Conservation (phyloP, 1,284 basidiomycete genomes). For the Malassezia vespertilionis region DNA sequence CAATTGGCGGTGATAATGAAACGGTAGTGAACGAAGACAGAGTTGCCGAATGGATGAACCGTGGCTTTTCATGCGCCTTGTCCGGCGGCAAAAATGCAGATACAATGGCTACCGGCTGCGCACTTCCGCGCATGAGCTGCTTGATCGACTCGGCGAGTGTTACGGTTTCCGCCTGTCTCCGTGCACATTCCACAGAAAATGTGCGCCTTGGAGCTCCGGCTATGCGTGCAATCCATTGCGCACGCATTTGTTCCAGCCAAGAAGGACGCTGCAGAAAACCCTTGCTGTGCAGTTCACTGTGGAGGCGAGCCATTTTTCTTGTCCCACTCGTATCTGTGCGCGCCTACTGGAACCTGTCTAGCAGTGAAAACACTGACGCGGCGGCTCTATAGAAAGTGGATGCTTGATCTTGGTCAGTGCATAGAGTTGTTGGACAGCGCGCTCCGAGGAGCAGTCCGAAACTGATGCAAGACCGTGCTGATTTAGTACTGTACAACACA, state of each 20-base stretch:
- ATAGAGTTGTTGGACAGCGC: no score
- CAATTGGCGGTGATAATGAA: conserved; percentile 17
- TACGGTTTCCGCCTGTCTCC: no score
- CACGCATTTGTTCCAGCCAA: no score
- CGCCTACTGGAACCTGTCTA: conserved; percentile 5
- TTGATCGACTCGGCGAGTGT: conserved; percentile 13
- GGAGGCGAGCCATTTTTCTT: no score
- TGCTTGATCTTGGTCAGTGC: conserved; percentile 4
- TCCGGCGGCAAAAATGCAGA: conserved; percentile 14
- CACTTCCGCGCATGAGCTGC: conserved; percentile 14
- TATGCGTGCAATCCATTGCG: no score
- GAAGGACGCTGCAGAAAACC: no score
- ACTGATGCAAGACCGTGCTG: no score
- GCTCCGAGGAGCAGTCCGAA: no score
- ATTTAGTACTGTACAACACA: no score
- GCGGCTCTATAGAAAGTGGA: conserved; percentile 19
- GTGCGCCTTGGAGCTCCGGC: no score
- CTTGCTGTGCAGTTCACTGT: no score
- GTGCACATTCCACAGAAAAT: no score
- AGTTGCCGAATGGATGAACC: conserved; percentile 15
- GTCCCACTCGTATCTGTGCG: conserved; percentile 20
- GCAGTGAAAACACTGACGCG: conserved; percentile 1
- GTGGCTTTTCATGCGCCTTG: not conserved
- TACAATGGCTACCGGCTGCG: conserved; percentile 21
- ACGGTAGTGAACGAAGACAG: conserved; percentile 21